Percentiles rank a stretch among this genome's conserved stretches.
phyloP scores from a whole-genome alignment of 2,329 filamentous ascomycete species.

The Kalmusia sp. region DNA sequence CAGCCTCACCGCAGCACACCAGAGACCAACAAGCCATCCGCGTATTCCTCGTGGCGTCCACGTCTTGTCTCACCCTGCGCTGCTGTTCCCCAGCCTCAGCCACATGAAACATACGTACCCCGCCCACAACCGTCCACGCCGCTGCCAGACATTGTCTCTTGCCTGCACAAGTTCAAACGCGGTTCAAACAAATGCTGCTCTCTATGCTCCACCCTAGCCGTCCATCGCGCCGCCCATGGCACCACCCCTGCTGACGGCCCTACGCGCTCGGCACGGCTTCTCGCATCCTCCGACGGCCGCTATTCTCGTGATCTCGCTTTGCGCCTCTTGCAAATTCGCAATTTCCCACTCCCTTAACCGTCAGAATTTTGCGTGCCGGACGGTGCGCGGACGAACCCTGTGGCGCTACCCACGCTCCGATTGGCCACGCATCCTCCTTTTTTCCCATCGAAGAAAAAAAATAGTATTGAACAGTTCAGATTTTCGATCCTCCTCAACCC shows the following conservation, averaged over 20 bases:
- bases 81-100: background rate
- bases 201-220: too few relatives aligned
- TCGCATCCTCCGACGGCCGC: background rate
- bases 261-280: constrained; percentile 5
- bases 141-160: background rate
- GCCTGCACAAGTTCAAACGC: background rate
- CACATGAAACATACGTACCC: background rate
- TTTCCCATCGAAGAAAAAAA: background rate
- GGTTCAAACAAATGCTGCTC: background rate
- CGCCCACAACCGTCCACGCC: background rate
- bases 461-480: background rate
- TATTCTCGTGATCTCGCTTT: background rate
- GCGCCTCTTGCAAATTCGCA: background rate
- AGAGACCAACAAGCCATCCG: background rate
- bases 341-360: background rate
- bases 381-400: background rate
- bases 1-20: constrained; percentile 28
- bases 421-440: too few relatives aligned
- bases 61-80: background rate
- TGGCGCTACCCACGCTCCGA: too few relatives aligned
- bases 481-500: background rate
- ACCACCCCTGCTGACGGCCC: too few relatives aligned
- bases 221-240: background rate
- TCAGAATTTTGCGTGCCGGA: background rate
- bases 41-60: background rate